Evolutionary conservation across 768 basidiomycete genomes (phyloP), one percentile per base, ranked within the genome.

Genomic region (Suillus subluteus): DNA sequence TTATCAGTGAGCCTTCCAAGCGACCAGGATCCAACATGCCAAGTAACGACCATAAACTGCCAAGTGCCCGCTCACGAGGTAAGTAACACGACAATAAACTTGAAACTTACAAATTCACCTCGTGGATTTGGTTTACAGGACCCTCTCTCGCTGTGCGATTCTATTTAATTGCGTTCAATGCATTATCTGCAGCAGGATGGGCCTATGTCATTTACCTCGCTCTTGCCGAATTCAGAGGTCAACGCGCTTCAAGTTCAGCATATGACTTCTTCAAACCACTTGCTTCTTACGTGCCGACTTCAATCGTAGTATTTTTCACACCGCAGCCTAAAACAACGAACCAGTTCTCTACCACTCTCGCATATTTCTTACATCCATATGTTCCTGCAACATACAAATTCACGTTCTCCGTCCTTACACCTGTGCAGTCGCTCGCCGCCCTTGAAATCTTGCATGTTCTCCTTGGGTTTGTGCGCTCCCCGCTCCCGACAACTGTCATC

Each of bases 371-470:
- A 68, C 64, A 48, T 68, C 71, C 55, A 70, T 86, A 35, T 76
- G 77, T 48, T 78, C 88, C 55, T 46, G 87, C 41, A 80, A 86
- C 75, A 70, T 79, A 54, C 82, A 79, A 89, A 0, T 76, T 76
- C 18, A 90, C 91, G 0, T 83, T 88, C 13, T 90, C 87, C 74
- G 76, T 83, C 13, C 86, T 87, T 3, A 86, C 88, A 6, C 81
- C 88, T 68, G 92, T 97, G 7, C 97, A 99, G 80, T 94, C 86
- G 35, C 86, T 88, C 62, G 97, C 97, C 2, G 72, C 88, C 0
- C 80, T 99, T 61, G 97, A 99, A 76, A 86, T 98, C 30, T 69
- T 91, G 3, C 98, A 99, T 75, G 87, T 89, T 44, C 76, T 90
- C 7, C 71, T 94, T 8, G 89, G 95, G 0, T 88, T 89, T 83